Evolutionary conservation across 2,329 filamentous ascomycete species (phyloP), one percentile per base, ranked within the genome.

Genomic region (Gaeumannomyces sp.): DNA sequence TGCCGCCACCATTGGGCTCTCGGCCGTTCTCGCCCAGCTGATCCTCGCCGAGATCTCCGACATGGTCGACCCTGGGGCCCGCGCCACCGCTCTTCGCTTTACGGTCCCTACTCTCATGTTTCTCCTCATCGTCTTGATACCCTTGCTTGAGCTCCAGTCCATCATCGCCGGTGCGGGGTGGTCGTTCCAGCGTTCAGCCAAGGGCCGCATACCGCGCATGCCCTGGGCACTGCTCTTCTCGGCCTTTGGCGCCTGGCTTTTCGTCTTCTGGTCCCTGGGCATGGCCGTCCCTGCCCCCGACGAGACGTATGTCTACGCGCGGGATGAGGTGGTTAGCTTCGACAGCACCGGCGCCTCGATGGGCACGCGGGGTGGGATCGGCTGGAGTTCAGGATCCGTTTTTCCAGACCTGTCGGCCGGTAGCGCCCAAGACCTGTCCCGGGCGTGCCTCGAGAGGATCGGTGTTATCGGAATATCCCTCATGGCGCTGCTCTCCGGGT

Each of bases 401-500:
- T 63, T 63, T 25, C 64, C 59, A 27, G 61, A 56, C 50, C 28
- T 63, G 19, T 56, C 28, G 11, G 31, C 61, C 19, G 61, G 50
- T 3, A 57, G 68, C 63, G 25, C 74, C 76, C 63, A 71, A 70
- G n/a, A 60, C 8, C 73, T 85, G 61, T 80, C 80, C 22, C 77
- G 82, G 59, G 85, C 82, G 11, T 88, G 85, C 68, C 77, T 89
- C 50, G 85, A 88, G 73, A 77, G 92, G 59, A 87, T 96, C 31
- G 92, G 92, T 16, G 89, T 96, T 57, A 92, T 96, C 67, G 92
- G 92, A 4, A 92, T 95, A 65, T 88, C 89, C 61, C 78, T 95
- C 64, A 96, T 96, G 91, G 92, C 92, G 22, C 83, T 93, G 19
- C 80, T 96, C n/a, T 92, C 92, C 8, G 92, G 92, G 0, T 96